phyloP scores from a whole-genome alignment of 768 basidiomycete species.

The Tylopilus vinaceipallidus region DNA sequence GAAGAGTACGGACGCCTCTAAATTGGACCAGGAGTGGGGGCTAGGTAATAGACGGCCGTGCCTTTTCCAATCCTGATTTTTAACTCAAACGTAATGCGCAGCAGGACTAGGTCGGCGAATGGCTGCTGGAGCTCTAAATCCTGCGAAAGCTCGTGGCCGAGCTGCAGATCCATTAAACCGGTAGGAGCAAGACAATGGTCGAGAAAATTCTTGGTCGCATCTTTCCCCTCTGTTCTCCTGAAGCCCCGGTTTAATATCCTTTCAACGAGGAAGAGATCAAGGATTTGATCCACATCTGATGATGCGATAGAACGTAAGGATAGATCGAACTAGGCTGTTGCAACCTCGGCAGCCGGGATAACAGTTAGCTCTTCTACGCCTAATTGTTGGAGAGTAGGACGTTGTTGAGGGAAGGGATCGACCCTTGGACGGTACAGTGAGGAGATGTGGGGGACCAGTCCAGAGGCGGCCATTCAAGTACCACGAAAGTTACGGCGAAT shows the following conservation, averaged over 20 bases:
- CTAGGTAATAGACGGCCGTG: slow-evolving; percentile 52
- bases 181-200: slow-evolving; percentile 35
- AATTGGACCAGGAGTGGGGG: slow-evolving; percentile 38
- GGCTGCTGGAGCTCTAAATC: slow-evolving; percentile 36
- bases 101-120: slow-evolving; percentile 56
- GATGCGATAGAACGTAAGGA: slow-evolving; percentile 24
- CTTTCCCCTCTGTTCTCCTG: slow-evolving; percentile 43
- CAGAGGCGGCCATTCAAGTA: no score
- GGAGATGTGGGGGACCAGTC: no score
- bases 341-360: slow-evolving; percentile 20
- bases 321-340: slow-evolving; percentile 23
- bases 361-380: slow-evolving; percentile 23
- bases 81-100: slow-evolving; percentile 57
- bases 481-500: no score
- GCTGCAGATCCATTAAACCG: slow-evolving; percentile 14
- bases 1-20: slow-evolving; percentile 63
- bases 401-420: slow-evolving; percentile 26
- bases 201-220: slow-evolving; percentile 39
- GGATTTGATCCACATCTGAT: slow-evolving; percentile 14
- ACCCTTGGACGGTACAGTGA: slow-evolving; percentile 8
- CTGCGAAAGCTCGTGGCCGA: slow-evolving; percentile 24
- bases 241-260: slow-evolving; percentile 54
- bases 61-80: slow-evolving; percentile 47
- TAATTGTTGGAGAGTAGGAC: slow-evolving; percentile 29
- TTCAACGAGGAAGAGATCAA: slow-evolving; percentile 29